Conservation (phyloP, 1,284 basidiomycete genomes). For the Fomitopsis betulina region DNA sequence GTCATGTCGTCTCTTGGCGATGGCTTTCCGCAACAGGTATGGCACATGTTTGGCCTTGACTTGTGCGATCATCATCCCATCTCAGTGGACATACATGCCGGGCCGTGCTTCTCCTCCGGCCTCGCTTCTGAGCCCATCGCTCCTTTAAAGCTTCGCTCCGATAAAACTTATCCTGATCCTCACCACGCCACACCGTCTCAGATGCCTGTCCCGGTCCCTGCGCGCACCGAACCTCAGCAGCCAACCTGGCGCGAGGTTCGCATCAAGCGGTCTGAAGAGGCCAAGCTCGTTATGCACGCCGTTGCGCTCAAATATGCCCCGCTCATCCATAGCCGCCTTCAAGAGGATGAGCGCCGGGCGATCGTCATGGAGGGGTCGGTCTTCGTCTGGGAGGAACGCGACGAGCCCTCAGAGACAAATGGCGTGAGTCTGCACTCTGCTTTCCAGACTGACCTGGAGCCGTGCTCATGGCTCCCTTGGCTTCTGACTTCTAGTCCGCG, state of each 20-base stretch:
- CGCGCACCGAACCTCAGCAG: slow-evolving; percentile 28
- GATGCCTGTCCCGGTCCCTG: not conserved
- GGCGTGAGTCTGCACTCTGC: slow-evolving; percentile 25
- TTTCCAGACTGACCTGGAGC: slow-evolving; percentile 1
- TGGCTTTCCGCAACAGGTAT: slow-evolving; percentile 3
- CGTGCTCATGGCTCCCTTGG: not conserved
- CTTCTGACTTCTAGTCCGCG: slow-evolving; percentile 37
- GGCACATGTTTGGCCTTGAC: slow-evolving; percentile 3
- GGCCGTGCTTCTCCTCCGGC: not conserved
- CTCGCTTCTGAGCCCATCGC: not conserved
- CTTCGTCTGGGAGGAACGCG: slow-evolving; percentile 45
- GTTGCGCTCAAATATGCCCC: slow-evolving; percentile 32
- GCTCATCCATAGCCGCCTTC: slow-evolving; percentile 36
- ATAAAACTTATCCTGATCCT: not conserved
- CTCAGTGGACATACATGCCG: slow-evolving; percentile 2
- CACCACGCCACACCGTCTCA: not conserved
- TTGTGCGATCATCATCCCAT: not conserved
- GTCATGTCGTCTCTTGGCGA: slow-evolving; percentile 5
- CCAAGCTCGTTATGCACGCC: slow-evolving; percentile 40
- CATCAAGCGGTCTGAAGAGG: slow-evolving; percentile 34
- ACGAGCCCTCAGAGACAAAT: slow-evolving; percentile 31
- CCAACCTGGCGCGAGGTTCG: slow-evolving; percentile 41
- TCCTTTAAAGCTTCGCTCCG: slow-evolving; percentile 4
- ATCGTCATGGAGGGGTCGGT: slow-evolving; percentile 39
- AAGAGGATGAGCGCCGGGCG: slow-evolving; percentile 37